phyloP scores from a whole-genome alignment of 2,329 filamentous ascomycete genomes.

The Xylariaceae sp. region DNA sequence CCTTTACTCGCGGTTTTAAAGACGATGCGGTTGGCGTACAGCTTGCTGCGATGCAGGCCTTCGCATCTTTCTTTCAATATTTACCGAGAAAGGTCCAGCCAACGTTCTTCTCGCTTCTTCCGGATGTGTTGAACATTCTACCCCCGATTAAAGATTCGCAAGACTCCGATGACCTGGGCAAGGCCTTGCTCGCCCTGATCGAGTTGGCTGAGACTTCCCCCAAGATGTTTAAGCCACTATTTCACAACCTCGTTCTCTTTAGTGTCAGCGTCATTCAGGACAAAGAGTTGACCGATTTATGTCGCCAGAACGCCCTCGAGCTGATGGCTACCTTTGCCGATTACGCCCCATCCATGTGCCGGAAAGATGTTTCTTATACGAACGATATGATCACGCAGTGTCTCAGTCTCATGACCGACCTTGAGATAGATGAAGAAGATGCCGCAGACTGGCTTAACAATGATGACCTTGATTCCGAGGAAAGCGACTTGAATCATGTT shows the following conservation, averaged over 20 bases:
- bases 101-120: constrained; percentile 82
- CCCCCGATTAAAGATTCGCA: constrained; percentile 87
- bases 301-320: constrained; percentile 90
- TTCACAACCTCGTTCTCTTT: constrained; percentile 87
- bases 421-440: constrained; percentile 91
- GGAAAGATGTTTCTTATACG: constrained; percentile 86
- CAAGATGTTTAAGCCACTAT: constrained; percentile 96
- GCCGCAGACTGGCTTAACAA: constrained; percentile 87
- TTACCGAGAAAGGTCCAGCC: constrained; percentile 80
- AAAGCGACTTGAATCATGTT: constrained; percentile 95
- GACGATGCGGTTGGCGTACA: constrained; percentile 81
- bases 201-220: constrained; percentile 91
- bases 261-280: constrained; percentile 91
- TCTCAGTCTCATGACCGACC: constrained; percentile 94
- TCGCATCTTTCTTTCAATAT: constrained; percentile 90
- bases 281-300: constrained; percentile 85
- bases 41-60: constrained; percentile 92
- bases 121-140: constrained; percentile 88
- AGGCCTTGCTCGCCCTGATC: constrained; percentile 84
- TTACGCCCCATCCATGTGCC: constrained; percentile 88
- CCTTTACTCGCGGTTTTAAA: constrained; percentile 88
- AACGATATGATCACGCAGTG: constrained; percentile 98
- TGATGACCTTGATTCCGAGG: constrained; percentile 91
- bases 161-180: constrained; percentile 86
- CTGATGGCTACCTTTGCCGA: constrained; percentile 98